Base-by-base conservation (phyloP, 2,329 filamentous ascomycete genomes). In the Ambrosiella cleistominuta region DNA sequence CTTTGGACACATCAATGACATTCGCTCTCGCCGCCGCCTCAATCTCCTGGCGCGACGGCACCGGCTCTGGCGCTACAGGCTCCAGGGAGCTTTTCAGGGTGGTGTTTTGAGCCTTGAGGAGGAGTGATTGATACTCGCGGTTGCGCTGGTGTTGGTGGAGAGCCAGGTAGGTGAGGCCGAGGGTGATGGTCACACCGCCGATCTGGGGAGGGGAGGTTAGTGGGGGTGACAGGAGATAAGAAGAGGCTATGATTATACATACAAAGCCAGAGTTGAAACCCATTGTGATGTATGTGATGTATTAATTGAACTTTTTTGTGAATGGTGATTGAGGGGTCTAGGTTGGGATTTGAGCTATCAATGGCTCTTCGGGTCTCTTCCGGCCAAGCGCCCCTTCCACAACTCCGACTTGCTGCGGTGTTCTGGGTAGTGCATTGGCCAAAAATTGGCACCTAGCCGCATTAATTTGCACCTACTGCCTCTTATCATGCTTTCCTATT, bases 231-330 rank as follows among this genome's bases (percentile, higher is more conserved):
- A 38, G 27, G 35, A n/a, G 37, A 50, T n/a, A 40, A 35, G 15
- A 15, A n/a, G 54, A 37, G 12, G 13, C 19, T n/a, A 47, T 39
- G 15, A 13, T 36, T 17, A 17, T n/a, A 55, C 83, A 63, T 76
- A 89, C 86, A 68, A 89, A 86, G 64, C 86, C 85, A 47, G 81
- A 76, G 63, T 79, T 77, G 74, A 88, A 87, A 66, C 85, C 83
- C 85, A 88, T 88, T 64, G 60, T 71, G 52, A 42, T 42, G 47
- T 27, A 27, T 27, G 3, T 27, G 2, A 27, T 27, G 27, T 27
- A 19, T 56, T 17, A 17, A 54, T 54, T 13, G 44, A 15, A 2
- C 1, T n/a, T 15, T 15, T 13, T 8, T 47, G 6, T 6, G 11
- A 17, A 15, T 13, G 44, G 44, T 47, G 44, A 47, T 13, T 47